Percentiles rank a stretch among this genome's conserved stretches.
phyloP scores from a whole-genome alignment of 768 basidiomycete species.

The Auriscalpium vulgare region DNA sequence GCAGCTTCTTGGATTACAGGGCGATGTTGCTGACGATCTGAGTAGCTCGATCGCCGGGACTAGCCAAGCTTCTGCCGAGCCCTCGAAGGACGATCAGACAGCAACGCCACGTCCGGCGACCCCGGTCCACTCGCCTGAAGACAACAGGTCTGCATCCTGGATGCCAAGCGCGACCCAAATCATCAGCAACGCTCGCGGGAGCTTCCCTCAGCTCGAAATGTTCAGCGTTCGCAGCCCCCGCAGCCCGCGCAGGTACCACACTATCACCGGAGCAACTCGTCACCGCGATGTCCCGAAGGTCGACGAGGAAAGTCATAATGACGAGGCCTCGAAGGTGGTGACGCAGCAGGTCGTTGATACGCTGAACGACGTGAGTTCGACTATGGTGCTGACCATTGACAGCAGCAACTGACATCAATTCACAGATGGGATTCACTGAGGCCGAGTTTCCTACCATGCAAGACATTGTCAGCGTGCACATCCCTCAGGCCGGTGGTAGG shows the following conservation, averaged over 20 bases:
- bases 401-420: slow-evolving; percentile 5
- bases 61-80: too few relatives aligned
- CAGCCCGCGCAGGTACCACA: slow-evolving; percentile 5
- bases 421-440: slow-evolving; percentile 66
- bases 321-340: slow-evolving; percentile 1
- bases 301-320: slow-evolving; percentile 36
- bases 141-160: neutral
- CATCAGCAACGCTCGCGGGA: slow-evolving; percentile 54
- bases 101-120: neutral
- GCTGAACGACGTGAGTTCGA: slow-evolving; percentile 53
- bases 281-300: slow-evolving; percentile 19
- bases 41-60: too few relatives aligned
- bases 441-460: slow-evolving; percentile 42
- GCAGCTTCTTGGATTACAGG: neutral
- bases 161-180: slow-evolving; percentile 26
- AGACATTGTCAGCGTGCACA: slow-evolving; percentile 35
- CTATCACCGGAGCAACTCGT: slow-evolving; percentile 34
- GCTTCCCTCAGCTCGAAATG: slow-evolving; percentile 58
- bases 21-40: neutral
- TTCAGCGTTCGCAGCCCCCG: slow-evolving; percentile 41
- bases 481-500: slow-evolving; percentile 31
- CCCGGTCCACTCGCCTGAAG: neutral
- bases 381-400: neutral
- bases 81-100: neutral
- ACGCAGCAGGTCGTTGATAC: slow-evolving; percentile 6